Percentiles rank a stretch among this genome's conserved stretches.
These are phyloP conservation scores for Acanthamoeba castellanii DNA, from an alignment of 208 protist genomes.

Conservation along the genomic window DNA sequence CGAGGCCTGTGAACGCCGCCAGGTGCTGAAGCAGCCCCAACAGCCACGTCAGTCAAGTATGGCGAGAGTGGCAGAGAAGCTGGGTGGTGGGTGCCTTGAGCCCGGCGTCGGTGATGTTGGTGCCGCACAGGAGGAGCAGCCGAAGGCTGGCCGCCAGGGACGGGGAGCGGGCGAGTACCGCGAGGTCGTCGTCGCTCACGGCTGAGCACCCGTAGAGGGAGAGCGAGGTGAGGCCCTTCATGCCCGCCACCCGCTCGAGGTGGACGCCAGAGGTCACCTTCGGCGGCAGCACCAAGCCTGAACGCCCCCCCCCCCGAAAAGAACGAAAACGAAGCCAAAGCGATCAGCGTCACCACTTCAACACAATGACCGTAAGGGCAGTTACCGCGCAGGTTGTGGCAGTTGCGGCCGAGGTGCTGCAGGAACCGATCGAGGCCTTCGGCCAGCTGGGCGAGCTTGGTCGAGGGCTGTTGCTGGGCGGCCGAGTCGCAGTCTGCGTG, in stretches of 20 bases:
- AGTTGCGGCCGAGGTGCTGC: background rate
- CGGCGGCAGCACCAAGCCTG: background rate
- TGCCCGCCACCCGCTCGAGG: background rate
- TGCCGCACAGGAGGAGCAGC: background rate
- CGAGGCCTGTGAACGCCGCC: background rate
- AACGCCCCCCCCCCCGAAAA: no score
- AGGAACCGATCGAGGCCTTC: background rate
- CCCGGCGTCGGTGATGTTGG: background rate
- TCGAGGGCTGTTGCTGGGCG: background rate
- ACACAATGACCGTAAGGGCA: background rate
- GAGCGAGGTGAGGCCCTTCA: background rate
- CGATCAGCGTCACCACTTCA: background rate
- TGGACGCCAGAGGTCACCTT: background rate
- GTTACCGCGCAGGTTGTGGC: background rate
- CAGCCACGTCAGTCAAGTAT: no score
- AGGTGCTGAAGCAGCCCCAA: background rate
- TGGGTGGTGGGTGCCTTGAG: background rate
- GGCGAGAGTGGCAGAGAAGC: background rate
- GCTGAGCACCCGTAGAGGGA: background rate
- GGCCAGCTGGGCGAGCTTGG: background rate
- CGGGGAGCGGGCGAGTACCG: background rate
- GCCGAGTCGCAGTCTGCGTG: no score
- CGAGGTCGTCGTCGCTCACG: background rate
- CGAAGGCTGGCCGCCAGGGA: background rate
- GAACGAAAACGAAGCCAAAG: no score